Evolutionary conservation across 2,329 filamentous ascomycete species (phyloP).

Genomic region (Exophiala aquamarina): DNA sequence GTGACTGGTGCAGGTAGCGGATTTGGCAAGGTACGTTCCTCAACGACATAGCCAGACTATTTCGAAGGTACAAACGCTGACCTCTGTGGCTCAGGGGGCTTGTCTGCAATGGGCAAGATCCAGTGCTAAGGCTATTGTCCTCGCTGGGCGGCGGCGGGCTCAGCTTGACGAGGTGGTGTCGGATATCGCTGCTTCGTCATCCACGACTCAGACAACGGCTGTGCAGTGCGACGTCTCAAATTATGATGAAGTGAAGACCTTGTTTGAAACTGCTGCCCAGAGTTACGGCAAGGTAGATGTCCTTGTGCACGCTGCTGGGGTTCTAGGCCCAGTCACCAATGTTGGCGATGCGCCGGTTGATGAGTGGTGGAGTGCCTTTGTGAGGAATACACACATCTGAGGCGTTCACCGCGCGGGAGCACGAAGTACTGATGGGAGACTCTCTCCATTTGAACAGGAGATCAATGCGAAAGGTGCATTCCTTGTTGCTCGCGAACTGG

Average conservation of each 20-base stretch:
- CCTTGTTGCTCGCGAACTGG: conserved; percentile 1
- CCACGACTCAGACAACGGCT: neutral
- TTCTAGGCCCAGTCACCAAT: conserved; percentile 2
- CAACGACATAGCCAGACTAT: neutral
- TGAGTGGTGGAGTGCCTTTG: conserved; percentile 7
- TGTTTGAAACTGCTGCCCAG: neutral
- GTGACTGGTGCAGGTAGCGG: conserved; percentile 3
- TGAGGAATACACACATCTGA: too few relatives aligned
- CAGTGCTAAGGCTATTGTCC: neutral
- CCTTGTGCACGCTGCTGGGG: conserved; percentile 1
- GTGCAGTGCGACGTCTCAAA: neutral
- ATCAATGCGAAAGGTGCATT: conserved; percentile 6
- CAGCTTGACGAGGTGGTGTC: neutral
- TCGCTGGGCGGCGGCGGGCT: neutral
- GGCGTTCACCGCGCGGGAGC: too few relatives aligned
- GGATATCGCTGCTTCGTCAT: neutral
- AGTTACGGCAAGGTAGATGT: neutral
- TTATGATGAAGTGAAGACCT: neutral
- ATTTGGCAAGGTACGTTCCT: conserved; percentile 3
- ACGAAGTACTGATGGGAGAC: neutral
- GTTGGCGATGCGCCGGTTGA: conserved; percentile 1
- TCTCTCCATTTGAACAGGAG: neutral
- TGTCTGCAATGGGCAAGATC: conserved; percentile 3
- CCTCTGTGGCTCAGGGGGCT: too few relatives aligned
- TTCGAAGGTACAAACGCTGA: too few relatives aligned